Percentiles rank a stretch among this genome's conserved stretches.
phyloP scores from a whole-genome alignment of 1,284 basidiomycete species.

The Ganoderma lucidum region DNA sequence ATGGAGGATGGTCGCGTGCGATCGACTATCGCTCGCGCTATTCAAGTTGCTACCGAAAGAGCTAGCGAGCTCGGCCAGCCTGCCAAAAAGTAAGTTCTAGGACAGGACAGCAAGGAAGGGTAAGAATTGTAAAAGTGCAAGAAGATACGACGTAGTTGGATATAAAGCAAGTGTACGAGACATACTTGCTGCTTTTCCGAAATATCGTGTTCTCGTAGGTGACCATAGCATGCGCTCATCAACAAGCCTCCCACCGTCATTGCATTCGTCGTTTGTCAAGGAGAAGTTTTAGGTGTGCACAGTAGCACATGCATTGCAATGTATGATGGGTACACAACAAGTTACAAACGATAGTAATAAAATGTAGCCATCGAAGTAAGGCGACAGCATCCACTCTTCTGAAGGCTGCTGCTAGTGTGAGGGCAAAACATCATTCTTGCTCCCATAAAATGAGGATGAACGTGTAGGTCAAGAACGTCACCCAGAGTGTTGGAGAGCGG shows the following conservation, averaged over 20 bases:
- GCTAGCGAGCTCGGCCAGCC: slow-evolving; percentile 78
- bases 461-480: slow-evolving; percentile 72
- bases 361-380: slow-evolving; percentile 28
- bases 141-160: background rate
- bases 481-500: slow-evolving; percentile 90
- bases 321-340: background rate
- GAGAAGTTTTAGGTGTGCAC: background rate
- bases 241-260: too few relatives aligned
- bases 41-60: slow-evolving; percentile 92
- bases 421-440: slow-evolving; percentile 50
- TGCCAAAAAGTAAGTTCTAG: slow-evolving; percentile 34
- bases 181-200: background rate
- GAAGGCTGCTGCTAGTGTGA: slow-evolving; percentile 26
- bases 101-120: background rate
- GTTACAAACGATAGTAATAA: background rate
- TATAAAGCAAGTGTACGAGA: background rate
- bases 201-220: too few relatives aligned
- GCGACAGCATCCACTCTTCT: slow-evolving; percentile 26
- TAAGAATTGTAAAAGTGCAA: background rate
- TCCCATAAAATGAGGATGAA: slow-evolving; percentile 90
- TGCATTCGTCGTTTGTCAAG: too few relatives aligned
- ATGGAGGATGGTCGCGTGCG: slow-evolving; percentile 95
- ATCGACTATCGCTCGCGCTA: slow-evolving; percentile 94
- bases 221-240: too few relatives aligned
- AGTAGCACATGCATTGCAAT: background rate